phyloP scores from a whole-genome alignment of 345 rosid species.

The Pelargonium nanum region DNA sequence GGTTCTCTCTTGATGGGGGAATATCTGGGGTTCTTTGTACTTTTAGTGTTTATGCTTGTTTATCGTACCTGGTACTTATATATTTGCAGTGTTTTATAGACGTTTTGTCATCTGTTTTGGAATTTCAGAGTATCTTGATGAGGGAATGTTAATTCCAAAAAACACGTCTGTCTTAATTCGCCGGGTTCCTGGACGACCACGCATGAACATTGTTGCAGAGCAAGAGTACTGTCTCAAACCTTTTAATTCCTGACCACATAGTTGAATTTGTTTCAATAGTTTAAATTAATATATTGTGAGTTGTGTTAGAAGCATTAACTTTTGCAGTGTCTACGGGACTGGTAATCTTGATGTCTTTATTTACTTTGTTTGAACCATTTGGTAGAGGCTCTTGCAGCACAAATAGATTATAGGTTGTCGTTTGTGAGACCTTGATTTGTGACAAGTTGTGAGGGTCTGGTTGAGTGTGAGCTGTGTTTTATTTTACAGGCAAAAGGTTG shows the following conservation, averaged over 20 bases:
- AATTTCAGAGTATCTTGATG: conserved; percentile 97
- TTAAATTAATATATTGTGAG: neutral
- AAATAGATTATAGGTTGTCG: neutral
- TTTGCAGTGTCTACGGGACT: neutral
- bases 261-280: conserved; percentile 12
- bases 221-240: conserved; percentile 73
- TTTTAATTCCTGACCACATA: conserved; percentile 19
- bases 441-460: conserved; percentile 11
- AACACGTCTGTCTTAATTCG: conserved; percentile 93
- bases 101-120: conserved; percentile 33
- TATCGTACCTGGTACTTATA: conserved; percentile 13
- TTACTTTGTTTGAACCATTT: neutral
- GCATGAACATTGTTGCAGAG: conserved; percentile 77
- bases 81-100: conserved; percentile 37
- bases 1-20: neutral
- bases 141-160: conserved; percentile 91
- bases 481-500: conserved; percentile 59
- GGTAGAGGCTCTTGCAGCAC: neutral
- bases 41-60: conserved; percentile 3
- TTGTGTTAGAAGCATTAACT: neutral
- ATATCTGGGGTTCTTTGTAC: neutral
- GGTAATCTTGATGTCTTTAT: neutral
- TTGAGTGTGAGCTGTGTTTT: conserved; percentile 18
- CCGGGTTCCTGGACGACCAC: conserved; percentile 97
- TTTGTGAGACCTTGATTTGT: conserved; percentile 3